Percentiles rank a stretch among this genome's conserved stretches.
Evolutionary conservation across 768 basidiomycete species (phyloP).

Genomic region (Lentinula guzmanii): DNA sequence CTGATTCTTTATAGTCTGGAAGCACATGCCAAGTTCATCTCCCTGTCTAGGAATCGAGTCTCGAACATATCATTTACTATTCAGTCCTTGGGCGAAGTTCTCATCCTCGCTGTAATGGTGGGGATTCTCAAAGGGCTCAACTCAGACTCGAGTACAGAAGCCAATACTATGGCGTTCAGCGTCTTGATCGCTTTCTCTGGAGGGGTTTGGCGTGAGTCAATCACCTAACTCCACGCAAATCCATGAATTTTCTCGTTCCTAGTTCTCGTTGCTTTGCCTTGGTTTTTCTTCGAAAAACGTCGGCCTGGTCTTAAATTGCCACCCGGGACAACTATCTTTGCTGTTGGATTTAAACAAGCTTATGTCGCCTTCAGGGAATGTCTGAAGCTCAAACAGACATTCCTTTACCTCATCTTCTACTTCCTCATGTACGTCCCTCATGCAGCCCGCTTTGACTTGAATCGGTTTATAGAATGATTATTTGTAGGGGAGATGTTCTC

Average conservation of each 20-base stretch:
- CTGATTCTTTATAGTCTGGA: constrained; percentile 24
- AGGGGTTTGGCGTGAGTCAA: constrained; percentile 60
- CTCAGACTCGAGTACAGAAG: constrained; percentile 54
- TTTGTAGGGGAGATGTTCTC: constrained; percentile 63
- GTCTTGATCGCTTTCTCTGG: constrained; percentile 76
- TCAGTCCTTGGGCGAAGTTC: constrained; percentile 62
- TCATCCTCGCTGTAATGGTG: constrained; percentile 68
- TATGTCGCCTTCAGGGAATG: constrained; percentile 60
- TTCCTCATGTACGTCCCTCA: constrained; percentile 55
- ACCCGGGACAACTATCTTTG: constrained; percentile 45
- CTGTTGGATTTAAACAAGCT: constrained; percentile 65
- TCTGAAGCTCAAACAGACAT: constrained; percentile 64
- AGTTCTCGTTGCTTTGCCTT: constrained; percentile 67
- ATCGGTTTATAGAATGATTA: not conserved
- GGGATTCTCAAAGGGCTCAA: constrained; percentile 67
- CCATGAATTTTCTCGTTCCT: not conserved
- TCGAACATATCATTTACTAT: constrained; percentile 73
- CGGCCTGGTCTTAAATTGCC: constrained; percentile 61
- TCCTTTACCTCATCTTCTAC: constrained; percentile 69
- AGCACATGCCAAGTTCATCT: constrained; percentile 52
- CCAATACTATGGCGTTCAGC: constrained; percentile 73
- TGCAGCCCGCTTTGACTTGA: not conserved
- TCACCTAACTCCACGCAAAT: not conserved
- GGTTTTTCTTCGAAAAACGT: constrained; percentile 67
- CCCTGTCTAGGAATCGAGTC: constrained; percentile 63